Conservation (phyloP, 1,284 basidiomycete genomes). For the Ustilago bromivora region DNA sequence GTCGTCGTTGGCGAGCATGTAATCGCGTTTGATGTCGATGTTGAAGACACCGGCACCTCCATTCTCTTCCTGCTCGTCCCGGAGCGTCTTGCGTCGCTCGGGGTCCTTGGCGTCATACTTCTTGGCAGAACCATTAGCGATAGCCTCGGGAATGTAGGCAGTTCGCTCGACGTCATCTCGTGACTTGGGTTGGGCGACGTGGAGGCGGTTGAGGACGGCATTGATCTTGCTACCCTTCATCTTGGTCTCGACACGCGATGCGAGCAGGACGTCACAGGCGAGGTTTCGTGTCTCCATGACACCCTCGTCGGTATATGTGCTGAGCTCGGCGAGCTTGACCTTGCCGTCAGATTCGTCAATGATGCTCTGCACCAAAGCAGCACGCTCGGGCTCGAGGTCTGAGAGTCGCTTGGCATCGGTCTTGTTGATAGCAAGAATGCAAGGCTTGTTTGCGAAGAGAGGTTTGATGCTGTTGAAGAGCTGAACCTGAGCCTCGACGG, state of each 20-base stretch:
- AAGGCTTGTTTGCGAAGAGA: constrained; percentile 69
- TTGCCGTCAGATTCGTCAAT: constrained; percentile 63
- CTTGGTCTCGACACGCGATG: constrained; percentile 66
- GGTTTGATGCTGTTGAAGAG: constrained; percentile 70
- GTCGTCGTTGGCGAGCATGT: constrained; percentile 86
- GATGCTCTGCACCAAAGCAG: constrained; percentile 59
- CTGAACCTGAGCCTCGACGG: constrained; percentile 68
- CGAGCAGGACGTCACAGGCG: constrained; percentile 67
- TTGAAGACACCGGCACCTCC: constrained; percentile 69
- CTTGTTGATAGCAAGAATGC: constrained; percentile 69
- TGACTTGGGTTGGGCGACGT: constrained; percentile 65
- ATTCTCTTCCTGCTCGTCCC: constrained; percentile 68
- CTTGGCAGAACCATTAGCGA: constrained; percentile 55
- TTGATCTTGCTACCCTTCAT: constrained; percentile 66
- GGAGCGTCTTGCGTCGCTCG: constrained; percentile 59
- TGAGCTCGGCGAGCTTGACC: constrained; percentile 64
- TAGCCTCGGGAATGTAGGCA: constrained; percentile 61
- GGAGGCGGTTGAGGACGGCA: constrained; percentile 66
- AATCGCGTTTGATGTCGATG: constrained; percentile 77
- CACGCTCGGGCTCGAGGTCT: constrained; percentile 62
- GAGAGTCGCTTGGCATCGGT: constrained; percentile 61
- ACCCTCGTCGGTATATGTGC: constrained; percentile 69
- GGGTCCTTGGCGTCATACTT: constrained; percentile 67
- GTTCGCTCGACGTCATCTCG: constrained; percentile 65
- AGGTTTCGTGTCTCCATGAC: constrained; percentile 66